A percentile compares a stretch with the other conserved stretches of the same genome.
phyloP scores from a whole-genome alignment of 2,329 filamentous ascomycete genomes.

The Apiospora malaysiana region DNA sequence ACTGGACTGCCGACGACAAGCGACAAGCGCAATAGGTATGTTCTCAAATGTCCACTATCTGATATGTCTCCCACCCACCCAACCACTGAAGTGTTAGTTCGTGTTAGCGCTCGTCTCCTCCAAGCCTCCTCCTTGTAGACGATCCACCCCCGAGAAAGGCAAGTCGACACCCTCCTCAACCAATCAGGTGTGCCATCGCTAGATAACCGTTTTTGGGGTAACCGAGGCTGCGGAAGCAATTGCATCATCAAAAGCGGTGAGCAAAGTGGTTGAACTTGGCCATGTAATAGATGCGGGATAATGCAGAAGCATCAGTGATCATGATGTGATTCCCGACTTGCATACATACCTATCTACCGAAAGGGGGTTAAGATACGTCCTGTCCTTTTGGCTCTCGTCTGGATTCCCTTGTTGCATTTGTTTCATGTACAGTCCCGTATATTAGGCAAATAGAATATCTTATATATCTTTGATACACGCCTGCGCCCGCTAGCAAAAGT shows the following conservation, averaged over 20 bases:
- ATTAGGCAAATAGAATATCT: neutral
- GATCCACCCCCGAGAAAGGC: conserved; percentile 20
- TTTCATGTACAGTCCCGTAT: neutral
- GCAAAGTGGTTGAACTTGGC: neutral
- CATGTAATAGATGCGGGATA: no score
- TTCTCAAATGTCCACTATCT: neutral
- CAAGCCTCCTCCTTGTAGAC: neutral
- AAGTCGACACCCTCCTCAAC: neutral
- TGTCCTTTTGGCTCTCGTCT: neutral
- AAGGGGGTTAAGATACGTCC: neutral
- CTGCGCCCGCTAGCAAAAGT: neutral
- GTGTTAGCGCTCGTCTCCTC: neutral
- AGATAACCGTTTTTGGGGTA: conserved; percentile 18
- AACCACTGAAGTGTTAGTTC: neutral
- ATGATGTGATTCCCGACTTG: neutral
- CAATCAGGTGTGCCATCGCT: conserved; percentile 16
- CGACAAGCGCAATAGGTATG: no score
- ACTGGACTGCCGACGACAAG: neutral
- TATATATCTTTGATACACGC: neutral
- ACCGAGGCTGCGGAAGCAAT: neutral
- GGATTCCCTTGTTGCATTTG: neutral
- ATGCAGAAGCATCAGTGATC: no score
- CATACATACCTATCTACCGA: neutral
- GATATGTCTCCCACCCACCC: neutral
- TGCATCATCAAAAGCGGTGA: conserved; percentile 17